Evolutionary conservation across 139 green algal species (phyloP), one percentile per base, ranked within the genome.

Genomic region (Limnomonas spitsbergensis): DNA sequence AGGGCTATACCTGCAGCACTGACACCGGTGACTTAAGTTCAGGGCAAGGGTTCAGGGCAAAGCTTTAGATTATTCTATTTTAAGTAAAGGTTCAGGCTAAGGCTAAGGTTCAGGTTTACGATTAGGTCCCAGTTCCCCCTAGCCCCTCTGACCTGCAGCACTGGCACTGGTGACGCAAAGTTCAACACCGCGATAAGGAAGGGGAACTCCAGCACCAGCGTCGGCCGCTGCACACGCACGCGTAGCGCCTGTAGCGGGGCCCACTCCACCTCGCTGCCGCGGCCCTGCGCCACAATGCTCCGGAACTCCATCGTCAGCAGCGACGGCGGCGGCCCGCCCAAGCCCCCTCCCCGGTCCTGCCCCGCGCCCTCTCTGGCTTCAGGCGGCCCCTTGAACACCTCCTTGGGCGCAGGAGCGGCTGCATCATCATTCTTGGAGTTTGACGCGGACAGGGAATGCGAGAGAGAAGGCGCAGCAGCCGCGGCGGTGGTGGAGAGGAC

Each of bases 121-220:
- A n/a, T n/a, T n/a, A n/a, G n/a, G n/a, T n/a, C n/a, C n/a, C n/a
- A n/a, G 53, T 38, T 78, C n/a, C 14, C 47, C 47, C 47, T 20
- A 61, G 47, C 47, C 47, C 47, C 82, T 79, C 31, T 74, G 66
- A 38, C 80, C 73, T 66, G 82, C 47, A 83, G 47, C 26, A 88
- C 66, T 2, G 73, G 76, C 35, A 40, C 71, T 1, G 93, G 93
- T 14, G 91, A 78, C 38, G 93, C 89, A 79, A 95, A 97, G 53
- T 89, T 87, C 66, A 89, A 85, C 3, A 97, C 72, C 2, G 83
- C 84, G 71, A 97, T 81, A 77, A 98, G 79, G 80, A 98, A 97
- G 76, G 89, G 88, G 0, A 97, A 67, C 76, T 96, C 93, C 6
- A 94, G 87, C 27, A 96, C 86, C 9, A 98, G 53, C 1, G 90